Percentiles rank a stretch among this genome's conserved stretches.
These are phyloP conservation scores for Pyrenula aspistea DNA, from an alignment of 495 filamentous ascomycete genomes.

Conservation along the genomic window DNA sequence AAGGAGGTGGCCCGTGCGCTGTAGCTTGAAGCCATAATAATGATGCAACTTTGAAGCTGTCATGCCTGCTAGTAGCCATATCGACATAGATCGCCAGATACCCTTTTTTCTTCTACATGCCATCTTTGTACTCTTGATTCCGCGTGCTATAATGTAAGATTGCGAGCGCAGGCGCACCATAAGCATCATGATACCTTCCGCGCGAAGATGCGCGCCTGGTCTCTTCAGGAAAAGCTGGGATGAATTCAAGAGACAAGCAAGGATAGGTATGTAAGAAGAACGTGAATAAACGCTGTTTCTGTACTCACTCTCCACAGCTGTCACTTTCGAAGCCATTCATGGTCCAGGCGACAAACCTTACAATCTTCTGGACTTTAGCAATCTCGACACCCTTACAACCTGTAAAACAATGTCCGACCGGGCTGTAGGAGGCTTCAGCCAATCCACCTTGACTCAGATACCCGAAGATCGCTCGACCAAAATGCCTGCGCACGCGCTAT, in stretches of 20 bases:
- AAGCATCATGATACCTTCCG: constrained; percentile 32
- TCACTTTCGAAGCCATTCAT: constrained; percentile 34
- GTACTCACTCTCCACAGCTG: constrained; percentile 16
- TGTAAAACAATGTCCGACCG: constrained; percentile 81
- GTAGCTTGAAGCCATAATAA: not conserved
- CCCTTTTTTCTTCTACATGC: no score
- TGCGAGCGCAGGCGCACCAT: not conserved
- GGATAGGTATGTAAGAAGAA: constrained; percentile 32
- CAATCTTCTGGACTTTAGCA: constrained; percentile 45
- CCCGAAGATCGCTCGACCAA: constrained; percentile 26
- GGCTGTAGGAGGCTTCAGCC: constrained; percentile 78
- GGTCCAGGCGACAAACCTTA: constrained; percentile 33
- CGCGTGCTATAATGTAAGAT: no score
- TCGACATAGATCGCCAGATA: no score
- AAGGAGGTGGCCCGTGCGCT: not conserved
- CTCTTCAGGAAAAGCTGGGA: constrained; percentile 54
- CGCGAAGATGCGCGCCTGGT: constrained; percentile 31
- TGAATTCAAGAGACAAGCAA: constrained; percentile 48
- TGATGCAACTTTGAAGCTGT: not conserved
- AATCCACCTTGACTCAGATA: constrained; percentile 56
- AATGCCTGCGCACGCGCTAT: constrained; percentile 51
- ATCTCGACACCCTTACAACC: constrained; percentile 41
- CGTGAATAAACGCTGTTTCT: not conserved
- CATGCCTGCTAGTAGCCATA: not conserved
- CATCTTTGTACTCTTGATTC: no score